Evolutionary conservation across 805 yeast species (phyloP), one percentile per base, ranked within the genome.

Genomic region (Candida oleophila): DNA sequence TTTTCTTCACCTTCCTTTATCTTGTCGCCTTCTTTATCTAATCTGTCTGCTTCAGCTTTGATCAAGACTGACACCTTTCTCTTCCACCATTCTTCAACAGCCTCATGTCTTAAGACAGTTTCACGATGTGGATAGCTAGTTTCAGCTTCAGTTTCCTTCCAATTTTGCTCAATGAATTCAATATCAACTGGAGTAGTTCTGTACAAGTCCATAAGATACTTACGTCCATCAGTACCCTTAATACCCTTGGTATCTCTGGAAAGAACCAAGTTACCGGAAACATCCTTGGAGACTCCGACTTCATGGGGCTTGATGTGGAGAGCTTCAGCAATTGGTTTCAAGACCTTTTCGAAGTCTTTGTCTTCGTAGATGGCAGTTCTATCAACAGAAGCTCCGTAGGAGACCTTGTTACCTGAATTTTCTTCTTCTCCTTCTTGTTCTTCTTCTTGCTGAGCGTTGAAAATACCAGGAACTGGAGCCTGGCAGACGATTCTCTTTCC

Each of bases 391-490:
- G 74, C 76, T 45, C 98, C 98, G 60, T 91, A 89, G 8, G 74
- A 76, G 42, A 89, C 87, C 58, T 78, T 80, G 45, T 74, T 75
- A 16, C 59, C 65, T 37, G 58, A 65, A 22, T 62, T 70, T 33
- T 65, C 56, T 34, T 68, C 77, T 36, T 65, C 71, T 41, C 74
- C 74, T 35, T 66, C 70, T 40, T 60, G 62, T 22, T 59, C 55
- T 47, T 71, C 68, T 35, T 74, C 62, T 15, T 15, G 14, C 8
- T 12, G 8, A 28, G 57, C 60, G 45, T 79, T 72, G 64, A 87
- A 84, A 47, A 87, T 81, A 49, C 98, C 98, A 14, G 99, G 99
- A 38, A 92, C 96, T 11, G 97, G 96, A 12, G 96, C 88, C 71
- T 92, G 98, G 64, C 96, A 89, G 34, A 92, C 77, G 33, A 92